Base-by-base conservation (phyloP, 2,329 filamentous ascomycete species). In the Cadophora malorum region DNA sequence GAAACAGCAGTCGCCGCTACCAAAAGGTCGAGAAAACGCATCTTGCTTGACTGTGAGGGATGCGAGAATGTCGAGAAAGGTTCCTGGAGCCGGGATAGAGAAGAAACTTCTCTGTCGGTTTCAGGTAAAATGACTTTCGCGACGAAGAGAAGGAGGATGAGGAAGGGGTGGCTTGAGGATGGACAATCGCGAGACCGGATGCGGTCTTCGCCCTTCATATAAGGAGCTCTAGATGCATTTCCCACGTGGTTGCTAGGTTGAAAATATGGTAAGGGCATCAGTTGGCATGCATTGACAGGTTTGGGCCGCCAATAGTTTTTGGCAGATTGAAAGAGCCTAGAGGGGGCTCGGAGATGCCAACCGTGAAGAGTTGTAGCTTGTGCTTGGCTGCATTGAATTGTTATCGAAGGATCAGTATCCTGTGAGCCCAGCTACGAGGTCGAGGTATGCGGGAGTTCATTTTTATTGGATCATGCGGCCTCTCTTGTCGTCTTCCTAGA, bases 291-390 rank as follows among this genome's bases (percentile, higher is more conserved):
- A 53, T 12, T 53, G 5, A 28, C 52, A 33, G 5, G 52, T 6
- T 33, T 35, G 14, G 35, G 14, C 14, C 4, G 31, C 31, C 52
- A 58, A 58, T 58, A 38, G 31, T 38, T 58, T 33, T 31, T 58
- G 5, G 28, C 31, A 23, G 52, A 35, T n/a, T 38, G 19, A 8
- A 8, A 28, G 28, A 53, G 25, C 12, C 41, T 14, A 16, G 41
- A 45, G 50, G 23, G 23, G 50, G 28, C 31, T 58, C 31, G 53
- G 53, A 58, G 53, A 58, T 33, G 53, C 31, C 7, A 58, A 58
- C 12, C 35, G 16, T 8, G 53, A 33, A 38, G 19, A 33, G 31
- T 10, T 58, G 53, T 33, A 21, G 28, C 14, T 45, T 58, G 31
- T 21, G 19, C 53, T 58, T 58, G 53, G 53, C 53, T 58, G 53